Base-by-base conservation (phyloP, 1,284 basidiomycete species). In the Ustilago tritici region DNA sequence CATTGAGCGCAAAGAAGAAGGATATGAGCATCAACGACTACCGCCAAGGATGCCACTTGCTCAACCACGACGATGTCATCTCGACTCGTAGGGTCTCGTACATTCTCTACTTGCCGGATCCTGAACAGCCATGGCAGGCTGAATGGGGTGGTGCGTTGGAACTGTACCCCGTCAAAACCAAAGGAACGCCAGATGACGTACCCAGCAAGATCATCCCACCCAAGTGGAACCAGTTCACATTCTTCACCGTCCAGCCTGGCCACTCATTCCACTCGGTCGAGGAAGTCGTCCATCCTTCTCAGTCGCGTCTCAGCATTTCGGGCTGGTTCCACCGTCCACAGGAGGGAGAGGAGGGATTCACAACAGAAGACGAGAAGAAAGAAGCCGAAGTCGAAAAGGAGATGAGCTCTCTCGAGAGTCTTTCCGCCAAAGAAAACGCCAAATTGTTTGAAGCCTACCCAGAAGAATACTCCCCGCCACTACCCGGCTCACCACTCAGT, bases 21-120 rank as follows among this genome's bases (percentile, higher is more conserved):
- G 96, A 99, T 88, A 95, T 95, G 91, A 94, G 93, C 57, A 93
- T 96, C 80, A 95, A 95, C 85, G 92, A 93, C 31, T 99, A 98
- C 88, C 92, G 92, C 28, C 90, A 92, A 81, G 89, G 89, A 81
- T 88, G 95, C 84, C 96, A 99, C 87, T 90, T 99, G 8, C 91
- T 99, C 81, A 86, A 85, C 61, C 84, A 86, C 71, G 84, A 86
- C 91, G 96, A 99, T 87, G 95, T 97, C 46, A 99, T 99, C 86
- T 95, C 95, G 61, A 92, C 95, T 3, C 93, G 96, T 41, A 91
- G 95, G 59, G 93, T 98, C 61, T 97, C 95, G 1, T 99, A 96
- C 88, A 98, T 99, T 86, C 92, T 98, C 59, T 99, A 99, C 88
- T 93, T 98, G 88, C 95, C 96, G 31, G 91, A 96, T 74, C 95